Percentiles rank a stretch among this genome's conserved stretches.
phyloP scores from a whole-genome alignment of 2,329 filamentous ascomycete species.

The Ceratocystis huliohia region DNA sequence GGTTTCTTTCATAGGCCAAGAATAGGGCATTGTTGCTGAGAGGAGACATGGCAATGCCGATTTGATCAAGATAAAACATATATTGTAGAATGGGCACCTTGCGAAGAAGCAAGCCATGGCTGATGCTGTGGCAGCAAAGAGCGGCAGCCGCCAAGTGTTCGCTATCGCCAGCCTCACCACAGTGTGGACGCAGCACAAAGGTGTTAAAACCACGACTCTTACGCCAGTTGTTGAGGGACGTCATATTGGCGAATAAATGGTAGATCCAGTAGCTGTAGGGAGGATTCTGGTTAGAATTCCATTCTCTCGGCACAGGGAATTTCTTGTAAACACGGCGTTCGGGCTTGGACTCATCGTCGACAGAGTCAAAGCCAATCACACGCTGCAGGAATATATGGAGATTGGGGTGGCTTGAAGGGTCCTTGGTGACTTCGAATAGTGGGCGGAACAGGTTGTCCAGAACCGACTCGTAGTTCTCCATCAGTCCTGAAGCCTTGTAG shows the following conservation, averaged over 20 bases:
- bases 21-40: constrained; percentile 96
- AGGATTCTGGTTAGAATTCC: constrained; percentile 88
- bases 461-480: constrained; percentile 83
- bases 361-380: constrained; percentile 93
- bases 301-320: constrained; percentile 78
- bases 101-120: constrained; percentile 78
- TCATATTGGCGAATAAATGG: constrained; percentile 87
- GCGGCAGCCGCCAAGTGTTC: constrained; percentile 89
- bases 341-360: constrained; percentile 95
- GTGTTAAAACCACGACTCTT: constrained; percentile 91
- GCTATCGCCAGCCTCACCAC: constrained; percentile 90
- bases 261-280: constrained; percentile 99
- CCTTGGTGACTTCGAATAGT: constrained; percentile 82
- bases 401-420: constrained; percentile 78
- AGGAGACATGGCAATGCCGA: constrained; percentile 98
- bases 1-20: constrained; percentile 90
- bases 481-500: constrained; percentile 77
- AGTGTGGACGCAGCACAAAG: constrained; percentile 83
- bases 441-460: constrained; percentile 86
- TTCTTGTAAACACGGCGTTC: constrained; percentile 92
- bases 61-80: constrained; percentile 94
- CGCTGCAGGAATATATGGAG: constrained; percentile 88
- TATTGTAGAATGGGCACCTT: constrained; percentile 95
- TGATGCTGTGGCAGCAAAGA: constrained; percentile 91
- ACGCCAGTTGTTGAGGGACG: constrained; percentile 82